A percentile compares a stretch with the other conserved stretches of the same genome.
Conservation (phyloP, 176 grass and related monocot species). For the Eragrostis curvula region DNA sequence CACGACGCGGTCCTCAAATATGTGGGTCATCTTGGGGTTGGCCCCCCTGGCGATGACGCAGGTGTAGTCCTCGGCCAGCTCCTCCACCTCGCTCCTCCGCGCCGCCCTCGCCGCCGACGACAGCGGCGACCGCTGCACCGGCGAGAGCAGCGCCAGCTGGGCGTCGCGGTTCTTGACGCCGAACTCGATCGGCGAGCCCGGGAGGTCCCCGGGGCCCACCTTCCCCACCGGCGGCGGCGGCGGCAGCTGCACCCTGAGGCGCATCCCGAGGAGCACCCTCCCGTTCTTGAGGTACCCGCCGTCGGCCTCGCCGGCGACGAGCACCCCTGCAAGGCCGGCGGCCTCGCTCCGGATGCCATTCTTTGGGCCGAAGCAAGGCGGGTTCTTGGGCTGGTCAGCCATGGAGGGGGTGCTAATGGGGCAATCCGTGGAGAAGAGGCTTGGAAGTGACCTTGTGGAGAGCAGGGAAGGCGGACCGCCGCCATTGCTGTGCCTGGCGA, state of each 20-base stretch:
- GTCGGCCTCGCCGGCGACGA: slow-evolving; percentile 33
- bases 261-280: slow-evolving; percentile 49
- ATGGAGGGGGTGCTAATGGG: not conserved
- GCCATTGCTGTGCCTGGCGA: not conserved
- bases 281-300: not conserved
- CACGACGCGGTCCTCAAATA: slow-evolving; percentile 67
- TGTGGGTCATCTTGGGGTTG: slow-evolving; percentile 67
- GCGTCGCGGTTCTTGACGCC: slow-evolving; percentile 71
- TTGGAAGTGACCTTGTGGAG: slow-evolving; percentile 33
- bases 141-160: slow-evolving; percentile 66
- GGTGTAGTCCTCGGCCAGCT: slow-evolving; percentile 70
- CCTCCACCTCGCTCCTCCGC: slow-evolving; percentile 39
- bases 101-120: slow-evolving; percentile 31
- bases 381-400: slow-evolving; percentile 16
- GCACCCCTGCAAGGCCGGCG: slow-evolving; percentile 37
- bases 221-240: not conserved
- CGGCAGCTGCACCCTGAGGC: slow-evolving; percentile 48
- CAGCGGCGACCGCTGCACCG: slow-evolving; percentile 47
- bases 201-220: not conserved
- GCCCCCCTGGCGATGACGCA: slow-evolving; percentile 66
- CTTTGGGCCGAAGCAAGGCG: not conserved
- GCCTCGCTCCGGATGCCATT: slow-evolving; percentile 4
- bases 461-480: not conserved
- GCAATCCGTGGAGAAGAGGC: slow-evolving; percentile 31
- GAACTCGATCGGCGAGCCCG: slow-evolving; percentile 68